phyloP scores from a whole-genome alignment of 2,329 filamentous ascomycete genomes.

The Nectriaceae sp. region DNA sequence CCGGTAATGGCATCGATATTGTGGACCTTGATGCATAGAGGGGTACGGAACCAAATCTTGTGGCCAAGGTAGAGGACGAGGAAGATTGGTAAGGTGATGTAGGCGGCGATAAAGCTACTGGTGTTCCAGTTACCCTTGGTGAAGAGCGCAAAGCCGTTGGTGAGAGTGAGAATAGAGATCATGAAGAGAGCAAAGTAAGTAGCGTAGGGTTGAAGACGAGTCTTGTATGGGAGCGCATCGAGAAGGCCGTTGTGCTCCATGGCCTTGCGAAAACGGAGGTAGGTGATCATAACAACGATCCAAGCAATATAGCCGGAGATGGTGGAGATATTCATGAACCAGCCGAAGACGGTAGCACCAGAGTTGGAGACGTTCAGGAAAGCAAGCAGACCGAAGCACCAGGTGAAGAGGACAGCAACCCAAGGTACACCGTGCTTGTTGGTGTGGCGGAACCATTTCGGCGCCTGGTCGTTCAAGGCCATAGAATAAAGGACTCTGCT shows the following conservation, averaged over 20 bases:
- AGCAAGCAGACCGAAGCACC: constrained; percentile 63
- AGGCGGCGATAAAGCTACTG: constrained; percentile 17
- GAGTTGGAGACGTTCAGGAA: constrained; percentile 69
- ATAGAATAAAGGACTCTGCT: constrained; percentile 71
- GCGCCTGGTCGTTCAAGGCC: constrained; percentile 66
- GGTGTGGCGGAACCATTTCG: constrained; percentile 59
- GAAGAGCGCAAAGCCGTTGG: constrained; percentile 21
- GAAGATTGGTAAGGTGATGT: constrained; percentile 17
- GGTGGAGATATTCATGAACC: constrained; percentile 71
- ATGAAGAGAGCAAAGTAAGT: constrained; percentile 35
- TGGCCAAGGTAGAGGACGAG: constrained; percentile 1
- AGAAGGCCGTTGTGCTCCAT: constrained; percentile 51
- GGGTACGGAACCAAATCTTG: constrained; percentile 8
- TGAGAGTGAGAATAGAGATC: constrained; percentile 16
- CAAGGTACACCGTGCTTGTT: constrained; percentile 63
- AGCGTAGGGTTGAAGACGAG: constrained; percentile 61
- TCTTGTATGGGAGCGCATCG: constrained; percentile 51
- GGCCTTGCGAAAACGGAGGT: constrained; percentile 60
- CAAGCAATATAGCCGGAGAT: constrained; percentile 62
- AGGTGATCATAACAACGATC: constrained; percentile 59
- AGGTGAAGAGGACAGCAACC: constrained; percentile 52
- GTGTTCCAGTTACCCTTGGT: constrained; percentile 16
- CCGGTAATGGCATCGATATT: constrained; percentile 10
- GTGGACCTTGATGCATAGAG: constrained; percentile 1
- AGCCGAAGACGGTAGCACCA: constrained; percentile 66